Conservation (phyloP, 192 early-diverging fungal species). For the Linderina pennispora region DNA sequence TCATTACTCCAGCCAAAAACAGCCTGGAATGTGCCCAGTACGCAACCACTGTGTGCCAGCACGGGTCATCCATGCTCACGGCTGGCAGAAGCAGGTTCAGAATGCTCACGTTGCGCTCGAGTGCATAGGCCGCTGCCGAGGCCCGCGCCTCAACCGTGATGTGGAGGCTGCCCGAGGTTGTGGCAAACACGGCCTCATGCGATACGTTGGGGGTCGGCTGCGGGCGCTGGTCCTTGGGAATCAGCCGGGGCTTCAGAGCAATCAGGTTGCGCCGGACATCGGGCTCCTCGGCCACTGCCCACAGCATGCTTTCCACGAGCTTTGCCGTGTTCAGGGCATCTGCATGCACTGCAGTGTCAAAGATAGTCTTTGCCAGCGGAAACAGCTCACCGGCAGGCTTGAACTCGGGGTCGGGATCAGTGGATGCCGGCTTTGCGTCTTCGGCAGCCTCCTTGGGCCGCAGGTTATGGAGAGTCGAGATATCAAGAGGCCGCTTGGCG, state of each 20-base stretch:
- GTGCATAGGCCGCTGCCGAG: constrained; percentile 30
- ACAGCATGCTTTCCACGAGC: constrained; percentile 21
- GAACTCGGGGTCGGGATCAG: constrained; percentile 14
- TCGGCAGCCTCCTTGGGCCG: constrained; percentile 9
- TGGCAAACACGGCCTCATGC: constrained; percentile 17
- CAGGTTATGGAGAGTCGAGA: constrained; percentile 29
- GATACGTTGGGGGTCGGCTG: constrained; percentile 3
- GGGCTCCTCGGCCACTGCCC: constrained; percentile 31
- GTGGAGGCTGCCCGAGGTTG: constrained; percentile 23
- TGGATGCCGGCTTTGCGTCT: too few species aligned
- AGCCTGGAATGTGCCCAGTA: constrained; percentile 21
- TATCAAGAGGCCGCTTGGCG: constrained; percentile 26
- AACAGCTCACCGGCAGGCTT: constrained; percentile 30
- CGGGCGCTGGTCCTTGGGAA: constrained; percentile 35
- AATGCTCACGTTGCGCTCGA: constrained; percentile 24
- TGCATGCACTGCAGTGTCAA: constrained; percentile 7
- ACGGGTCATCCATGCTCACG: too few species aligned
- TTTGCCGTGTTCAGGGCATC: not conserved
- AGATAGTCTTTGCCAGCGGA: constrained; percentile 15
- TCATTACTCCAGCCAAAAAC: constrained; percentile 25
- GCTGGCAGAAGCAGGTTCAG: constrained; percentile 16
- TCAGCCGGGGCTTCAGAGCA: constrained; percentile 34
- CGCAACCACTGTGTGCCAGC: too few species aligned
- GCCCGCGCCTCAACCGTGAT: constrained; percentile 18
- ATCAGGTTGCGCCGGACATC: constrained; percentile 32